A percentile compares a stretch with the other conserved stretches of the same genome.
phyloP scores from a whole-genome alignment of 352 stramenopile genomes.

The Pythium coloratum region DNA sequence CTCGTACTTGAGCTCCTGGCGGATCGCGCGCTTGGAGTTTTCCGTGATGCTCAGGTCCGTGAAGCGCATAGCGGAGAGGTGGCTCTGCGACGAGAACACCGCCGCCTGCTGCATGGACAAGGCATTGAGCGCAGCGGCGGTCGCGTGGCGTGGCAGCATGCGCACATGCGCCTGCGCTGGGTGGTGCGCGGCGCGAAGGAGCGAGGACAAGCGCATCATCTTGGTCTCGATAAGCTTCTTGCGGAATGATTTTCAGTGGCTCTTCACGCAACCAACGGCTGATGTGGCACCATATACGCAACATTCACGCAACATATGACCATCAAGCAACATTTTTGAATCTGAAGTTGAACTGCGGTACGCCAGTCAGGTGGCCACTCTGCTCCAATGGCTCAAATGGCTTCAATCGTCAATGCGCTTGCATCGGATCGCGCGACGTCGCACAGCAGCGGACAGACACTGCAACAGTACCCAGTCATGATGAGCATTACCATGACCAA shows the following conservation, averaged over 20 bases:
- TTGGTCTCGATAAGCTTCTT: background rate
- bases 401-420: slow-evolving; percentile 9
- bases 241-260: slow-evolving; percentile 6
- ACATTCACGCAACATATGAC: slow-evolving; percentile 9
- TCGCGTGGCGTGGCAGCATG: background rate
- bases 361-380: too few relatives aligned
- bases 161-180: slow-evolving; percentile 8
- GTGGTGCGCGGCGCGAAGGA: slow-evolving; percentile 5
- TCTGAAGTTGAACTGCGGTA: background rate
- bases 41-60: slow-evolving; percentile 30
- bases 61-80: slow-evolving; percentile 29
- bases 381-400: background rate
- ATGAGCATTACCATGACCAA: background rate
- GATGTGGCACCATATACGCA: background rate
- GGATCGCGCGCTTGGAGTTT: slow-evolving; percentile 45
- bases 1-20: slow-evolving; percentile 68
- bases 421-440: slow-evolving; percentile 28
- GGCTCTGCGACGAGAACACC: slow-evolving; percentile 18
- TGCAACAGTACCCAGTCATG: slow-evolving; percentile 19
- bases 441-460: slow-evolving; percentile 71
- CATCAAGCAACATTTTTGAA: slow-evolving; percentile 1
- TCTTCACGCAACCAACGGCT: slow-evolving; percentile 29
- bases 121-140: background rate
- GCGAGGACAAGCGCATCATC: slow-evolving; percentile 24
- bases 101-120: background rate